Conservation (phyloP, 306 rosid genomes). For the Begonia loranthoides region DNA sequence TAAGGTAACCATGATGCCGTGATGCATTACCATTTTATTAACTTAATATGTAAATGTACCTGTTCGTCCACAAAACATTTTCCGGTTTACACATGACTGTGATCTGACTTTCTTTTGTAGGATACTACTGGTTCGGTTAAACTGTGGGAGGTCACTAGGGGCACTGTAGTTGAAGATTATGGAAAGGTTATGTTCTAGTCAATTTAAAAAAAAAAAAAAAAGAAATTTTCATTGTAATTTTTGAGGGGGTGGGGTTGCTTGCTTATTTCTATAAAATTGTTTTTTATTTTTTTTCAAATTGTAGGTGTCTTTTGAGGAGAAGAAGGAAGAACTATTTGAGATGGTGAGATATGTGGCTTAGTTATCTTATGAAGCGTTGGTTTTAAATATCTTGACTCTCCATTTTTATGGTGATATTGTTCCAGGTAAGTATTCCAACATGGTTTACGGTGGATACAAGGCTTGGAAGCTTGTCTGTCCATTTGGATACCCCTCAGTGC, state of each 20-base stretch:
- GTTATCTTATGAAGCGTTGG: too few species aligned
- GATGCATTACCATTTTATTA: background rate
- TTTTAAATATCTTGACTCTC: too few species aligned
- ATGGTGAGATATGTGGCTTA: slow-evolving; percentile 33
- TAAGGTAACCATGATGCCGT: slow-evolving; percentile 39
- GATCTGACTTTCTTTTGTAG: slow-evolving; percentile 24
- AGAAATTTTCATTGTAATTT: background rate
- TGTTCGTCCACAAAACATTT: too few species aligned
- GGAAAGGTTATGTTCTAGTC: slow-evolving; percentile 57
- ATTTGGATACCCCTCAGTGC: slow-evolving; percentile 92
- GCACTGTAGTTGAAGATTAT: slow-evolving; percentile 69
- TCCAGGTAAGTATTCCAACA: slow-evolving; percentile 92
- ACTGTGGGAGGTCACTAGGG: slow-evolving; percentile 96
- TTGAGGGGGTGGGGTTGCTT: background rate
- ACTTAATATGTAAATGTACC: too few species aligned
- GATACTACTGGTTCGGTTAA: slow-evolving; percentile 91
- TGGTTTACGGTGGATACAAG: slow-evolving; percentile 98
- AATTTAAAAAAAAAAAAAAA: background rate
- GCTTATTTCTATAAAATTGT: background rate
- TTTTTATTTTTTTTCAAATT: background rate
- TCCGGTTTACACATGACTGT: background rate
- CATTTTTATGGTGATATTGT: slow-evolving; percentile 6
- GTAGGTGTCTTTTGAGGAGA: slow-evolving; percentile 84
- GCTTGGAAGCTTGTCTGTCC: slow-evolving; percentile 93
- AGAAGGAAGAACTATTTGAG: slow-evolving; percentile 89